These are phyloP conservation scores for Nakataea oryzae DNA, from an alignment of 2,329 filamentous ascomycete species.

Conservation along the genomic window DNA sequence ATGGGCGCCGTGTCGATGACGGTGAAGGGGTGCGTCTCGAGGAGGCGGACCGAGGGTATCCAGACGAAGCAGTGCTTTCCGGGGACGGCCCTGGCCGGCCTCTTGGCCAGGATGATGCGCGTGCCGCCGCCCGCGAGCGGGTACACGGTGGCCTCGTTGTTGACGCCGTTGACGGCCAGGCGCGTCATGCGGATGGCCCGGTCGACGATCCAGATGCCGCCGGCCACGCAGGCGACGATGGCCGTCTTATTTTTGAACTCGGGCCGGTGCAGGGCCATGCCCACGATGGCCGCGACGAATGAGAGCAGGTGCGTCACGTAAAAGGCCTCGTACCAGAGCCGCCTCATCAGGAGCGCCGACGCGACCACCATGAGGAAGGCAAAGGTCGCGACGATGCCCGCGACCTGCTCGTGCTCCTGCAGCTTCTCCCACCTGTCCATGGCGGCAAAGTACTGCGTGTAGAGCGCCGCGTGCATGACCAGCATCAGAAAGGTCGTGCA, in stretches of 20 bases:
- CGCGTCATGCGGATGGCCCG: constrained; percentile 35
- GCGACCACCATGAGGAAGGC: constrained; percentile 33
- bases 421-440: constrained; percentile 19
- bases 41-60: constrained; percentile 44
- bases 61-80: constrained; percentile 56
- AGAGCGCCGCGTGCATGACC: constrained; percentile 33
- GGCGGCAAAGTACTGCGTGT: constrained; percentile 28
- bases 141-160: constrained; percentile 41
- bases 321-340: constrained; percentile 41
- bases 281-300: constrained; percentile 36
- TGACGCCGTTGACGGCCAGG: constrained; percentile 31
- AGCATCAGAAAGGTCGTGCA: constrained; percentile 34
- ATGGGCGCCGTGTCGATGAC: constrained; percentile 40
- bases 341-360: constrained; percentile 30
- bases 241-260: constrained; percentile 28
- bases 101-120: constrained; percentile 41
- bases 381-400: constrained; percentile 35
- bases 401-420: constrained; percentile 27
- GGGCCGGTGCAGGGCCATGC: constrained; percentile 41
- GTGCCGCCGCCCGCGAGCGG: constrained; percentile 44
- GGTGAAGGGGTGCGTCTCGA: constrained; percentile 56
- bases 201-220: constrained; percentile 38
- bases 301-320: constrained; percentile 40
- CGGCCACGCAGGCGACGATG: constrained; percentile 29
- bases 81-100: constrained; percentile 32